Evolutionary conservation across 2,329 filamentous ascomycete genomes (phyloP), one percentile per base, ranked within the genome.

Genomic region (Clonostachys chloroleuca): DNA sequence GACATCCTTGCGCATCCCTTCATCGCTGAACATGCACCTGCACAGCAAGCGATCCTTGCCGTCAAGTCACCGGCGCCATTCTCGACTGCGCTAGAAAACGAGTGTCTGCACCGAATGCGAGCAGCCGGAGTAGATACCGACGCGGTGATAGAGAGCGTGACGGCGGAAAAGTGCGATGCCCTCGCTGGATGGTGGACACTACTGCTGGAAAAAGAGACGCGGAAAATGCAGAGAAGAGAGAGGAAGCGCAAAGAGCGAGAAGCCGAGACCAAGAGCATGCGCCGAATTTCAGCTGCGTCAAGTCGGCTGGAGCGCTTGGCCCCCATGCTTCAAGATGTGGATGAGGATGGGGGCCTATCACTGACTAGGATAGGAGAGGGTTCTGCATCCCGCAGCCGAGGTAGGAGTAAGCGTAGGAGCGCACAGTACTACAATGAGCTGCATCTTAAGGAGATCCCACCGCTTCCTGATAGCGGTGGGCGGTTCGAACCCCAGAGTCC

Each of bases 171-270:
- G 54, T 97, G 94, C 60, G 92, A 99, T 66, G 80, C 86, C 6
- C 72, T 99, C 43, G 89, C 91, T 44, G 94, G 94, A 6, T 99
- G 94, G 94, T 99, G 94, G 94, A 88, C 89, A 4, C 68, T 99
- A 30, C 70, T 99, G 37, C 83, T 97, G 10, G 94, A 97, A 60
- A 99, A 97, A 64, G 94, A 99, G 61, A 83, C 91, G 62, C 83
- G 91, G 9, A 99, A 99, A 65, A 85, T 92, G 53, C 78, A 72
- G 51, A 78, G 91, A 51, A 77, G 86, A 52, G 91, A 96, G 58
- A 81, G 83, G 46, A 96, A 92, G 61, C 81, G 92, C 9, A 90
- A 80, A 60, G 92, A 97, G 62, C 84, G 83, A 56, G 92, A 99
- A 58, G 77, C 80, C 2, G 90, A 97, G 59, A 83, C 83, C 48